Evolutionary conservation across 768 basidiomycete species (phyloP), one percentile per base, ranked within the genome.

Genomic region (Terana coerulea): DNA sequence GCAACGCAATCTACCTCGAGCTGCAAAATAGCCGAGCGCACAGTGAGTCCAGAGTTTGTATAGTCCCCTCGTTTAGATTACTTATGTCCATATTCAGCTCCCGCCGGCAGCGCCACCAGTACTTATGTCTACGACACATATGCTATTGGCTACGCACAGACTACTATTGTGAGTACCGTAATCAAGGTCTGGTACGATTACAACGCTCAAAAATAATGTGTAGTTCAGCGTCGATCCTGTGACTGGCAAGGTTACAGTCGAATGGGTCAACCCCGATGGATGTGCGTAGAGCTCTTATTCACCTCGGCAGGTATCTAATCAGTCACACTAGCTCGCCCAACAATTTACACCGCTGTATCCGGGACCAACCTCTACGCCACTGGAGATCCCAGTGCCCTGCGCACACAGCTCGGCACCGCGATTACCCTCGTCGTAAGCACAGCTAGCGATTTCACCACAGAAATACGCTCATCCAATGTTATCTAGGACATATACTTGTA

Each of bases 261-360:
- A 54, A 15, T 61, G 60, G 60, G 55, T 59, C 11, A 61, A 61
- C 53, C 55, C 57, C 12, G 55, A 61, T 37, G 60, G 60, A n/a
- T 37, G 60, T 59, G 25, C 41, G 60, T 49, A 12, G 5, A 7
- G 35, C 21, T 10, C 6, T 47, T 15, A 19, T 40, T 7, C 15
- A 12, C 28, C 17, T 3, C 15, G 30, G 29, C 15, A 21, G 15
- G 12, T 26, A 11, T 39, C 37, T 28, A 2, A 10, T 40, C 14
- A 24, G 25, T 24, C 2, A 10, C 5, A n/a, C 5, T 26, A 55
- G 54, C 51, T 5, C 14, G 34, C 3, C 40, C 52, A 15, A 29
- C 22, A 44, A 44, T 26, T n/a, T 59, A 59, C 43, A 22, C 47
- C 36, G 41, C 44, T 22, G 11, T 30, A n/a, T 35, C 12, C 14